A percentile compares a stretch with the other conserved stretches of the same genome.
These are phyloP conservation scores for Thelonectria discophora DNA, from an alignment of 2,329 filamentous ascomycete genomes.

Conservation along the genomic window DNA sequence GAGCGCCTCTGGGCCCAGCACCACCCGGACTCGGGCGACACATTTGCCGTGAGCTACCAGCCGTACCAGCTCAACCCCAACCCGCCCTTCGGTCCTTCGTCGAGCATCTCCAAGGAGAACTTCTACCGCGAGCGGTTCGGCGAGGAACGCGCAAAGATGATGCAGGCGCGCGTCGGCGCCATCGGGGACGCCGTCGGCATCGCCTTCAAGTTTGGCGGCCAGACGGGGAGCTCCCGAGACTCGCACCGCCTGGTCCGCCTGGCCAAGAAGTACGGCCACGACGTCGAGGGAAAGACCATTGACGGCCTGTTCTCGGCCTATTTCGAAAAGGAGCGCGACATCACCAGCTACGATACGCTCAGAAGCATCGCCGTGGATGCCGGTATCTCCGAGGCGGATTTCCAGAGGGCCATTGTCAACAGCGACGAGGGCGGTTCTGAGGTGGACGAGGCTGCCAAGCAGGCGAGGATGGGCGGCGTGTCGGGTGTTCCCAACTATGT, in stretches of 20 bases:
- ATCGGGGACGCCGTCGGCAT: constrained; percentile 51
- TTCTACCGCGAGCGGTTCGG: constrained; percentile 66
- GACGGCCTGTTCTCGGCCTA: constrained; percentile 53
- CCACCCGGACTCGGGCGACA: constrained; percentile 64
- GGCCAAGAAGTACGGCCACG: constrained; percentile 58
- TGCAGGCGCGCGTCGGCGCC: constrained; percentile 43
- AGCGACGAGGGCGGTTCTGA: constrained; percentile 58
- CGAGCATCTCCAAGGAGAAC: constrained; percentile 49
- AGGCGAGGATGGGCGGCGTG: constrained; percentile 51
- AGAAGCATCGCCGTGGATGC: constrained; percentile 44
- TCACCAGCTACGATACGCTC: constrained; percentile 53
- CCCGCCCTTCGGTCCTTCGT: constrained; percentile 42
- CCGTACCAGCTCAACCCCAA: constrained; percentile 57
- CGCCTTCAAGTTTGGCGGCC: constrained; percentile 67
- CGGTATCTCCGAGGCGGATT: constrained; percentile 57
- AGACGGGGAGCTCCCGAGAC: constrained; percentile 79
- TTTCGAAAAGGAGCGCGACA: constrained; percentile 55
- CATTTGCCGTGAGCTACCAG: constrained; percentile 58
- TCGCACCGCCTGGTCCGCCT: constrained; percentile 71
- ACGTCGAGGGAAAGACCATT: constrained; percentile 66
- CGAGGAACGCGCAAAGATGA: constrained; percentile 60
- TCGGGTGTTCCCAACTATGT: constrained; percentile 77
- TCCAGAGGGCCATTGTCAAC: constrained; percentile 49
- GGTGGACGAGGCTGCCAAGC: constrained; percentile 45
- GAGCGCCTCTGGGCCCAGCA: constrained; percentile 52